Evolutionary conservation across 1,139 yeast genomes (phyloP), one percentile per base, ranked within the genome.

Genomic region (Taphrina flavorubra): DNA sequence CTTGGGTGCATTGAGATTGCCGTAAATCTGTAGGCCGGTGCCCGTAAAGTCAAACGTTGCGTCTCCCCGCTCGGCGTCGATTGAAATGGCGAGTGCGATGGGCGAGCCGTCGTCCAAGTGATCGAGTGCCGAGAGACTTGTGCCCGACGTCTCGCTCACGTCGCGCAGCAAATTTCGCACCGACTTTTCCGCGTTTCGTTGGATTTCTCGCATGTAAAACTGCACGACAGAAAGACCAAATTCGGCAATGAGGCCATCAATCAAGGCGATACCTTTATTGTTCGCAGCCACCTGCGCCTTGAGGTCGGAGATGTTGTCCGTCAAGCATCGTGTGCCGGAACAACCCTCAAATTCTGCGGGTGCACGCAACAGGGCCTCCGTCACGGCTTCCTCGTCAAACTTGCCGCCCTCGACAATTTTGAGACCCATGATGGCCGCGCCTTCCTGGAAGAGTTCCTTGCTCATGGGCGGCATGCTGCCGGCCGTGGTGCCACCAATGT

Each of bases 261-360:
- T 78, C 69, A 87, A 78, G 61, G 79, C 78, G 69, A 86, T 85
- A 49, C 90, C 90, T 74, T 84, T 85, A 75, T 85, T 86, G 74
- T 86, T 86, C 18, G 90, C 87, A 1, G 90, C 89, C 70, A 86
- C 83, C 73, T 86, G 89, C 0, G 90, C 90, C 74, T 86, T 86
- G 70, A 86, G 75, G 73, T 86, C 90, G 2, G 87, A 82, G n/a
- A 86, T 76, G 70, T 86, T 85, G 75, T 87, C 90, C 39, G 81
- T 79, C 47, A 86, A 76, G 70, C 86, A 82, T 73, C 90, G 80
- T 0, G 89, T 82, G 42, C 89, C 89, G 20, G 86, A 82, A 73
- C 87, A 85, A 1, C 87, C 88, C 42, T 86, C 85, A 68, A 78
- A 82, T 74, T 80, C 78, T 11, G 81, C 76, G 1, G 90, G 90